Evolutionary conservation across 2,329 filamentous ascomycete species (phyloP), one percentile per base, ranked within the genome.

Genomic region (Trichoderma hamatum): DNA sequence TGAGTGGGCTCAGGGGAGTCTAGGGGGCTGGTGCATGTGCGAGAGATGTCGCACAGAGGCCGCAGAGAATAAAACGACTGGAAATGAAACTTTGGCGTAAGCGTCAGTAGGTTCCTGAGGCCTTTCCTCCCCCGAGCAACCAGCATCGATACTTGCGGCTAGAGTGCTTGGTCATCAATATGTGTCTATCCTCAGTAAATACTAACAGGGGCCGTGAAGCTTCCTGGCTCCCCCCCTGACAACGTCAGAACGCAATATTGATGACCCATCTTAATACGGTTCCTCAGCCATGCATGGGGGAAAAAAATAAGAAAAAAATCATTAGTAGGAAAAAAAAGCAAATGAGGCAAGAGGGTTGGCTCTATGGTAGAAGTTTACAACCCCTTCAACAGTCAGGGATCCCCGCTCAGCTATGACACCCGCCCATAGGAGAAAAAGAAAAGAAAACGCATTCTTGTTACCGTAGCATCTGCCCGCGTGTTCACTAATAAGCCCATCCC

Each of bases 1-100:
- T 71, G 94, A 96, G 75, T 97, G 95, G 94, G 93, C 94, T 5
- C 84, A 85, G 58, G 96, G 95, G 5, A 94, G 93, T 70, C 83
- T 99, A 64, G 96, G 96, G 0, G 96, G 96, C 0, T 89, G 88
- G 80, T 99, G 96, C 81, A 90, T 92, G 85, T 99, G 96, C 81
- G 82, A 86, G 70, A 87, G 96, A 72, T 99, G 96, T 80, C 82
- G 90, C 28, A 89, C 87, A 76, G 95, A 97, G 79, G 88, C 85
- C 2, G 80, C 79, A 9, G 73, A 62, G 56, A 51, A 24, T n/a
- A 61, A 51, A 26, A 49, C 55, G 46, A 49, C 52, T 51, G 54
- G 21, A 34, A 61, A 55, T 52, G 68, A 36, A 34, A 9, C 32
- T 26, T 69, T 24, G 30, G 54, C 43, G 54, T 69, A 26, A 67